Conservation (phyloP, 768 basidiomycete species). For the Termitomyces sp. region DNA sequence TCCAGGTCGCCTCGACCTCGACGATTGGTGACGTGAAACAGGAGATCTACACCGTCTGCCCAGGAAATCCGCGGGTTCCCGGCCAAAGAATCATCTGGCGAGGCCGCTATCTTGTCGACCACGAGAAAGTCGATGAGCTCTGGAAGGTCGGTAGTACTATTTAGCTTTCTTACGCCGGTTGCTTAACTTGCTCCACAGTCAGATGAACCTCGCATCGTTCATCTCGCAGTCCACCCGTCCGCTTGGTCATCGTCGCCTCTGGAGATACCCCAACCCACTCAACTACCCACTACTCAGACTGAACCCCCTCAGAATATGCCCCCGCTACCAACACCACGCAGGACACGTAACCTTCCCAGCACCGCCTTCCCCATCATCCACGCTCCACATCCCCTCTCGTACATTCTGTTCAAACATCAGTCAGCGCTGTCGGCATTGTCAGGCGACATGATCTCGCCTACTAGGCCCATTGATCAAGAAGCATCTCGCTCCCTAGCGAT, state of each 20-base stretch:
- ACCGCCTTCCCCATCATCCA: slow-evolving; percentile 3
- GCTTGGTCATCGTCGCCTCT: slow-evolving; percentile 67
- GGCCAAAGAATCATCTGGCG: slow-evolving; percentile 78
- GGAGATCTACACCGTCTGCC: slow-evolving; percentile 58
- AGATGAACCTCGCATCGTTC: slow-evolving; percentile 61
- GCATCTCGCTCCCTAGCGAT: slow-evolving; percentile 29
- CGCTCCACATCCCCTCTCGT: slow-evolving; percentile 28
- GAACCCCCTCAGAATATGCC: slow-evolving; percentile 11
- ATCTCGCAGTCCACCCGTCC: slow-evolving; percentile 78
- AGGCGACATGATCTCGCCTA: slow-evolving; percentile 7
- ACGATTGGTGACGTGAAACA: slow-evolving; percentile 67
- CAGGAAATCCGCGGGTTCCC: slow-evolving; percentile 63
- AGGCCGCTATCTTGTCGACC: slow-evolving; percentile 64
- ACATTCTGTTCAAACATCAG: slow-evolving; percentile 41
- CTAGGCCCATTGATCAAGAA: slow-evolving; percentile 8
- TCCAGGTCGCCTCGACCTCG: slow-evolving; percentile 46
- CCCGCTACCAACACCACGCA: neutral
- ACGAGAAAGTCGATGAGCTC: slow-evolving; percentile 61
- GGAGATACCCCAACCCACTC: slow-evolving; percentile 22
- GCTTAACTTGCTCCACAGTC: slow-evolving; percentile 36
- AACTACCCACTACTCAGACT: slow-evolving; percentile 7
- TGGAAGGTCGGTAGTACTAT: slow-evolving; percentile 57
- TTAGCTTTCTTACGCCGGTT: slow-evolving; percentile 12
- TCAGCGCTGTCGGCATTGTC: slow-evolving; percentile 40
- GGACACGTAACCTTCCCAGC: slow-evolving; percentile 3